These are phyloP conservation scores for Tolypocladium album DNA, from an alignment of 2,329 filamentous ascomycete species.

Conservation along the genomic window DNA sequence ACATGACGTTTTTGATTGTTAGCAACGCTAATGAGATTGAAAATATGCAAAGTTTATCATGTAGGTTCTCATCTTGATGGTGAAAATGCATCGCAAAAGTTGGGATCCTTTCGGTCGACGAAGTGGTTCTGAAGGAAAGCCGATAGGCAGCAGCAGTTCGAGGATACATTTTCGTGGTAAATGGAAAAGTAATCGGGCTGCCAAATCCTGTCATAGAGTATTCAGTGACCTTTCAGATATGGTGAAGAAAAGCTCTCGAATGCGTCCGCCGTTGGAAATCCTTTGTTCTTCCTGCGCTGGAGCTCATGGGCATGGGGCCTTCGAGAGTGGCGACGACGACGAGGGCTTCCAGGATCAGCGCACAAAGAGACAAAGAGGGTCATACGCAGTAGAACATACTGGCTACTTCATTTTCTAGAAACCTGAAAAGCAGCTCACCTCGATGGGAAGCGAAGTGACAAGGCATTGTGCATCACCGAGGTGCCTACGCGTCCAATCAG, in stretches of 20 bases:
- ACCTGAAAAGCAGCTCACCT: neutral
- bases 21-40: too few relatives aligned
- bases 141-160: neutral
- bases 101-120: neutral
- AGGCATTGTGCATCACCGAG: neutral
- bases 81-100: too few relatives aligned
- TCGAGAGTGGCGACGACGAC: neutral
- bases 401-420: neutral
- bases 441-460: neutral
- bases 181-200: too few relatives aligned
- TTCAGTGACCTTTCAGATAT: neutral
- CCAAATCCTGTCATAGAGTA: too few relatives aligned
- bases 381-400: neutral
- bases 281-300: neutral
- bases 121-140: neutral
- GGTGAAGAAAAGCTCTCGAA: neutral
- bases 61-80: too few relatives aligned
- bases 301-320: neutral
- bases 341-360: neutral
- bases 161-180: neutral
- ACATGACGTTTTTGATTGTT: too few relatives aligned
- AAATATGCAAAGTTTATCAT: too few relatives aligned
- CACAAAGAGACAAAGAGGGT: neutral
- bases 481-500: neutral
- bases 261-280: neutral